These are phyloP conservation scores for Coleophoma crateriformis DNA, from an alignment of 2,329 filamentous ascomycete species.

Conservation along the genomic window DNA sequence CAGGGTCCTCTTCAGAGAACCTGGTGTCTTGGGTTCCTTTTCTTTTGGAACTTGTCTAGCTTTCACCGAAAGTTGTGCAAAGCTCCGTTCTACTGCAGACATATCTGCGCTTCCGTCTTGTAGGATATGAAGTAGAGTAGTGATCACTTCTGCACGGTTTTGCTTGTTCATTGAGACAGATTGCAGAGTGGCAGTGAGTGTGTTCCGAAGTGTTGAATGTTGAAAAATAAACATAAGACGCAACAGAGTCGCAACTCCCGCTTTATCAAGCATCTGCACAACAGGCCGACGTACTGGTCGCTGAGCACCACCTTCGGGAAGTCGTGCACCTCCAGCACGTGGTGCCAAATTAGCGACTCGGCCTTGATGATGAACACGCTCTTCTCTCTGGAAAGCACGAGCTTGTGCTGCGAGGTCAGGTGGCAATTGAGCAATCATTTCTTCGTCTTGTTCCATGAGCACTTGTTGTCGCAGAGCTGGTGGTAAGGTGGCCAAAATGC, in stretches of 20 bases:
- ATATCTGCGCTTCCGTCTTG: constrained; percentile 94
- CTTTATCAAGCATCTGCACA: constrained; percentile 95
- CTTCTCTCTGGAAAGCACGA: constrained; percentile 55
- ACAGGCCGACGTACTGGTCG: constrained; percentile 75
- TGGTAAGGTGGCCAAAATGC: constrained; percentile 86
- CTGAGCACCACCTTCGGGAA: constrained; percentile 18
- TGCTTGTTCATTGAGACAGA: constrained; percentile 96
- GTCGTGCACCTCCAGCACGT: constrained; percentile 41
- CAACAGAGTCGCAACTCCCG: constrained; percentile 89
- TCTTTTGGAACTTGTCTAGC: constrained; percentile 70
- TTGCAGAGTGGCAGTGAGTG: constrained; percentile 80
- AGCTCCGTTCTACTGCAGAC: constrained; percentile 90
- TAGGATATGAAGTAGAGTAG: constrained; percentile 84
- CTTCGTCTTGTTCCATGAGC: constrained; percentile 85
- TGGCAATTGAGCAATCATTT: constrained; percentile 77
- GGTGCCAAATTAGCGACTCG: constrained; percentile 31
- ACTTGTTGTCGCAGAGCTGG: constrained; percentile 80
- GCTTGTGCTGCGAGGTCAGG: constrained; percentile 84
- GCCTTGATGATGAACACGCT: constrained; percentile 15
- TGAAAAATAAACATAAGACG: constrained; percentile 98
- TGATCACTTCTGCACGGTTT: constrained; percentile 89
- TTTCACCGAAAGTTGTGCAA: constrained; percentile 84
- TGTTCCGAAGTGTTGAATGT: constrained; percentile 76
- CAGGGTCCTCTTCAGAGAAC: constrained; percentile 68
- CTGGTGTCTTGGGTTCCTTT: constrained; percentile 67